Evolutionary conservation across 2,329 filamentous ascomycete genomes (phyloP), one percentile per base, ranked within the genome.

Genomic region (Pezicula carpinea): DNA sequence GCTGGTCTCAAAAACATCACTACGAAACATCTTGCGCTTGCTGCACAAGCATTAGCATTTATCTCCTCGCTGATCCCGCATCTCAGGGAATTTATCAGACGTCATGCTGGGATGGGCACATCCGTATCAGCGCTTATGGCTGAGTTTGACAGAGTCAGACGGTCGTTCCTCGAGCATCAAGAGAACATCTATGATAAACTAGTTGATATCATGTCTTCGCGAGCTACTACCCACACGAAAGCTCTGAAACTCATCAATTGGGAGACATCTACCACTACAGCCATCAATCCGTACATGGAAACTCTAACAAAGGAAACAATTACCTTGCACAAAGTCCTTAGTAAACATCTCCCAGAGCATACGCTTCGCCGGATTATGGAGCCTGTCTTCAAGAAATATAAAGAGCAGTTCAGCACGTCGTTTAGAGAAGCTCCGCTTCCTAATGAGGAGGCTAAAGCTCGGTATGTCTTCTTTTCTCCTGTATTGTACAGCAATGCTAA

Each of bases 1-100:
- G 93, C 91, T 1, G 92, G 92, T 0, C 73, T 99, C 17, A 96
- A 90, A 65, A 96, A 96, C 61, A 99, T 99, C 64, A 96, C 89
- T 0, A 96, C 93, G 0, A 93, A 93, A 59, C 92, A 99, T 67
- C 78, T 99, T 2, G 91, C 93, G 0, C 80, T 97, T 15, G 91
- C 93, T 2, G 91, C 87, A 0, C 92, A 96, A 65, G 87, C 91
- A 0, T 70, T 97, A 17, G 85, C 86, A 38, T 96, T 99, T 64
- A 82, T 95, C 39, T 87, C 91, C 19, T 83, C 89, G 0, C 73
- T 97, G 2, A 84, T 96, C 4, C 92, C 93, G 0, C 91, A 97
- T 62, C 78, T 96, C 22, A 83, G 92, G 38, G 93, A 97, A 67
- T 96, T 95, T 57, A 82, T 95, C 18, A 85, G 93, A 10, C 82